phyloP scores from a whole-genome alignment of 2,329 filamentous ascomycete species.

The Phoma sp. region DNA sequence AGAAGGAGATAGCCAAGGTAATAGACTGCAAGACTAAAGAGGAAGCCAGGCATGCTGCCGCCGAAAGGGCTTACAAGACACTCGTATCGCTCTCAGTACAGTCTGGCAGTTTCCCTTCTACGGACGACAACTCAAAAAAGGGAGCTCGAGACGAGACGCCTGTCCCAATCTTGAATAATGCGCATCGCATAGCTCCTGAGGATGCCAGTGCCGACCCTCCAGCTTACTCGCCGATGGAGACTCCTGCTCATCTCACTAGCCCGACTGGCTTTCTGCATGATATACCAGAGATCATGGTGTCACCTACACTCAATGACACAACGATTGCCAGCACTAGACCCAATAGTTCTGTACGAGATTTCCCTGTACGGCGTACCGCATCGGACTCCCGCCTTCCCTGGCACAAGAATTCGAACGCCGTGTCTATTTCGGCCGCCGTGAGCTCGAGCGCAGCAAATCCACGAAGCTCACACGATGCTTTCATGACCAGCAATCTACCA shows the following conservation, averaged over 20 bases:
- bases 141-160: neutral
- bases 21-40: neutral
- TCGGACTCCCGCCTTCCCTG: conserved; percentile 8
- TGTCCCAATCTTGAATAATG: neutral
- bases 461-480: too few species aligned
- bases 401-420: neutral
- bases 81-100: neutral
- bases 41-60: conserved; percentile 1
- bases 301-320: neutral
- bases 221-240: neutral
- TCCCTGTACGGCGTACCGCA: conserved; percentile 5
- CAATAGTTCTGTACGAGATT: neutral
- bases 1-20: conserved; percentile 1
- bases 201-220: neutral
- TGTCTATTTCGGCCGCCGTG: too few species aligned
- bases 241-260: neutral
- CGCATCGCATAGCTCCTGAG: neutral
- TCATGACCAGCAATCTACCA: neutral
- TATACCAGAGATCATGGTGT: conserved; percentile 5
- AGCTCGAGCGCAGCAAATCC: too few species aligned
- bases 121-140: neutral
- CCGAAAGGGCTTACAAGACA: conserved; percentile 1
- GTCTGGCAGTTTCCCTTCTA: neutral
- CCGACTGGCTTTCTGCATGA: conserved; percentile 2
- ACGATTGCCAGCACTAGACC: neutral